phyloP scores from a whole-genome alignment of 2,329 filamentous ascomycete genomes.

The Talaromyces verruculosus region DNA sequence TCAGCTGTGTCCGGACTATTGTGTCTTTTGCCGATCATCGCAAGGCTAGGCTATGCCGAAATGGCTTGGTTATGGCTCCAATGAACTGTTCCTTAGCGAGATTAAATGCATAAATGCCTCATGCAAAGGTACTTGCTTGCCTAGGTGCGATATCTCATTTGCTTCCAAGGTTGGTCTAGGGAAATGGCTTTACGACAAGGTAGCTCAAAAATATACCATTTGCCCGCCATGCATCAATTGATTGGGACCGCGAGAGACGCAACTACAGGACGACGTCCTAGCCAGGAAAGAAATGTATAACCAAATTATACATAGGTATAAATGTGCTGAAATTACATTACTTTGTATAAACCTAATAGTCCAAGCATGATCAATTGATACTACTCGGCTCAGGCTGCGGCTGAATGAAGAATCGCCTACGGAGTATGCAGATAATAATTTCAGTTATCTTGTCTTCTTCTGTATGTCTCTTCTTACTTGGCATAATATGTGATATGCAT shows the following conservation, averaged over 20 bases:
- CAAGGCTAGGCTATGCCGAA: neutral
- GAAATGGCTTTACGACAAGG: neutral
- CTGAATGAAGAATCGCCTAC: neutral
- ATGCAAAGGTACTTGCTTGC: neutral
- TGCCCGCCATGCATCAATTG: neutral
- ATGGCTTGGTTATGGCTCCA: neutral
- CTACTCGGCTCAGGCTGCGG: neutral
- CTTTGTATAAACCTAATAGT: neutral
- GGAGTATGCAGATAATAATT: neutral
- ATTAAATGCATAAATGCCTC: neutral
- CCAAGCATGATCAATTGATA: neutral
- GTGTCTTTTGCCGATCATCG: neutral
- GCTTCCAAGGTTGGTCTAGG: neutral
- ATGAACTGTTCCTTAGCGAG: neutral
- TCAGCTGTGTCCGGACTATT: neutral
- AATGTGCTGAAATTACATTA: neutral
- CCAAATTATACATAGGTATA: neutral
- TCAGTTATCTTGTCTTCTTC: neutral
- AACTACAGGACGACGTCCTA: neutral
- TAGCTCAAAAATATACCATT: neutral
- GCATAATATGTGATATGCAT: neutral
- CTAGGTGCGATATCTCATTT: neutral
- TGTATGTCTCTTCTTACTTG: neutral
- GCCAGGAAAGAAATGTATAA: neutral
- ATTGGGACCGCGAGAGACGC: neutral